phyloP scores from a whole-genome alignment of 139 green algal genomes.

The Edaphochlamys debaryana region DNA sequence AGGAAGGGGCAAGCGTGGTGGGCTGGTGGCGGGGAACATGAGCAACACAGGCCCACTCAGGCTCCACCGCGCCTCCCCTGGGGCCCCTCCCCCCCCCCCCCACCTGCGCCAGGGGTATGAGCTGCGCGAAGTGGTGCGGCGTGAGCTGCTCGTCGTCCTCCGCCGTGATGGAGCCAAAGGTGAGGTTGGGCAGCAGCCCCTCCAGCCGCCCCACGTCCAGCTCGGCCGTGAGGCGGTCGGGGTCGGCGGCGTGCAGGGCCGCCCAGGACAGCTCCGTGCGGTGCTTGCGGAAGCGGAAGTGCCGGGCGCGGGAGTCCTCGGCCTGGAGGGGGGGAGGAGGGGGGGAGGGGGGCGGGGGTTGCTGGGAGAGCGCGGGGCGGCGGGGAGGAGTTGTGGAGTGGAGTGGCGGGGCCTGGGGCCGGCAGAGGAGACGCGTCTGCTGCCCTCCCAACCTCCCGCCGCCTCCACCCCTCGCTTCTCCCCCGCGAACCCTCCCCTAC shows the following conservation, averaged over 20 bases:
- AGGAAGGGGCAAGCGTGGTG: too few relatives aligned
- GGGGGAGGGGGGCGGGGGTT: background rate
- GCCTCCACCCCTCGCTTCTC: too few relatives aligned
- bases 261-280: conserved; percentile 53
- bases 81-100: background rate
- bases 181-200: conserved; percentile 48
- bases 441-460: too few relatives aligned
- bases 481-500: too few relatives aligned
- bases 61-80: too few relatives aligned
- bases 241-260: conserved; percentile 24
- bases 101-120: conserved; percentile 54
- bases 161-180: conserved; percentile 44
- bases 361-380: background rate
- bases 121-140: conserved; percentile 57
- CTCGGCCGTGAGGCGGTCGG: conserved; percentile 30
- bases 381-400: too few relatives aligned
- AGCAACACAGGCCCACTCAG: too few relatives aligned
- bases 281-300: conserved; percentile 62
- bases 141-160: conserved; percentile 59
- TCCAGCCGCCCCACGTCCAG: conserved; percentile 14
- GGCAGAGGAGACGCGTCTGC: too few relatives aligned
- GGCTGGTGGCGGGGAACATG: too few relatives aligned
- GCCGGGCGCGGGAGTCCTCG: conserved; percentile 49
- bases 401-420: too few relatives aligned
- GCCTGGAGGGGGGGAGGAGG: conserved; percentile 10